Base-by-base conservation (phyloP, 495 filamentous ascomycete genomes). In the Neurospora intermedia region DNA sequence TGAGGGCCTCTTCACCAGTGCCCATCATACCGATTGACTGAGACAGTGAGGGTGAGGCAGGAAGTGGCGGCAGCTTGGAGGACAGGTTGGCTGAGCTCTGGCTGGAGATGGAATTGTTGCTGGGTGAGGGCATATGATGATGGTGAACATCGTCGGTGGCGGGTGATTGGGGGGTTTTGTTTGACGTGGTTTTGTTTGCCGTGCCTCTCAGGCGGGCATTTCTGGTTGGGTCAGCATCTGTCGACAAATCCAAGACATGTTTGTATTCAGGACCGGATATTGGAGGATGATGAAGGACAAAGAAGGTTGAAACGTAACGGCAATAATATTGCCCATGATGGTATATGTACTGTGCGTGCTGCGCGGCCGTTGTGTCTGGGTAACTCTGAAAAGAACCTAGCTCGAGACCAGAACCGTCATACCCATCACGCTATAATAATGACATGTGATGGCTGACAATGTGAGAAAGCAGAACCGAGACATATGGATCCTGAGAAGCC, bases 51-150 rank as follows among this genome's bases (percentile, higher is more conserved):
- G 81, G 80, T 38, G 81, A 81, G 35, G 77, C 75, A 59, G 90
- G 86, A 71, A 90, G 81, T 69, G 88, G 85, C 73, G 85, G 85
- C 45, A 86, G 80, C 78, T 85, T 84, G 59, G 85, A 83, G 69
- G 86, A 84, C 71, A 86, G 77, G 72, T 76, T 85, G 70, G 84
- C 81, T 69, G 85, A 82, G 31, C 82, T 82, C 73, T 86, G 83
- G 79, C 85, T 86, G 40, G 76, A 78, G 74, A 82, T 81, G 23
- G 82, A 81, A 62, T 81, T 76, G 69, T 78, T 79, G 80, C 83
- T 80, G 82, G 88, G 81, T 66, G 82, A 82, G 69, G 73, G 74
- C 69, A 82, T 80, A 66, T 66, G 54, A 66, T 66, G 54, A 66
- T 66, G 54, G 69, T 78, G 82, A 62, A 78, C 76, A 75, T 80